Percentiles rank a stretch among this genome's conserved stretches.
Conservation (phyloP, 1,284 basidiomycete species). For the Xerocomus minutiporus region DNA sequence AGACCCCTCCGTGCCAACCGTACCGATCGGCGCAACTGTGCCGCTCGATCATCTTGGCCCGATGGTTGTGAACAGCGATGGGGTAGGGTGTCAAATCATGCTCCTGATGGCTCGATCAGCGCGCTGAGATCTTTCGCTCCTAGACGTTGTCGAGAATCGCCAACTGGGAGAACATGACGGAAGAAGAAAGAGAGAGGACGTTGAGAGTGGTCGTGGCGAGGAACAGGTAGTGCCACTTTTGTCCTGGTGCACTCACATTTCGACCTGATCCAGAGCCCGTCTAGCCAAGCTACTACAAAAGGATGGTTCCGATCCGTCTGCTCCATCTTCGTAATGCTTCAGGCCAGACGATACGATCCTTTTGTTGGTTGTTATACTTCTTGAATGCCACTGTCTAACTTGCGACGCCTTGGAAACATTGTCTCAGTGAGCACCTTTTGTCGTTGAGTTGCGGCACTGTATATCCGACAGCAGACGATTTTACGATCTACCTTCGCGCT, state of each 20-base stretch:
- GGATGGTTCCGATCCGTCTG: not conserved
- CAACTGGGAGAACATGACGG: conserved; percentile 52
- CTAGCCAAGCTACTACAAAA: conserved; percentile 6
- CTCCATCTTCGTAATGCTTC: not conserved
- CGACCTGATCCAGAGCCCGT: conserved; percentile 2
- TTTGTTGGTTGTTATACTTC: too few species aligned
- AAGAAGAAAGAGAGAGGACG: conserved; percentile 44
- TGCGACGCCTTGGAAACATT: too few species aligned
- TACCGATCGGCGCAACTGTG: conserved; percentile 16
- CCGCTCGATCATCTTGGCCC: conserved; percentile 49
- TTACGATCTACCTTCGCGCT: too few species aligned
- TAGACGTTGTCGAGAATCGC: conserved; percentile 52
- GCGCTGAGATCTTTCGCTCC: not conserved
- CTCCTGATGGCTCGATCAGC: not conserved
- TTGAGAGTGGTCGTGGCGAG: conserved; percentile 44
- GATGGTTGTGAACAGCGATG: conserved; percentile 54
- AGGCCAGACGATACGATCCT: too few species aligned
- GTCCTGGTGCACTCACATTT: not conserved
- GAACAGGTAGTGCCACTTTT: conserved; percentile 38
- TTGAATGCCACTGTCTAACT: too few species aligned
- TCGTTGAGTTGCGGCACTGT: too few species aligned
- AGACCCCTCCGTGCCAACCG: conserved; percentile 8
- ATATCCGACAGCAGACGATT: too few species aligned
- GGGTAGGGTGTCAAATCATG: conserved; percentile 15
- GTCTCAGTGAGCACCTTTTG: too few species aligned